Base-by-base conservation (phyloP, 2,329 filamentous ascomycete genomes). In the Stagonosporopsis chrysanthemi region DNA sequence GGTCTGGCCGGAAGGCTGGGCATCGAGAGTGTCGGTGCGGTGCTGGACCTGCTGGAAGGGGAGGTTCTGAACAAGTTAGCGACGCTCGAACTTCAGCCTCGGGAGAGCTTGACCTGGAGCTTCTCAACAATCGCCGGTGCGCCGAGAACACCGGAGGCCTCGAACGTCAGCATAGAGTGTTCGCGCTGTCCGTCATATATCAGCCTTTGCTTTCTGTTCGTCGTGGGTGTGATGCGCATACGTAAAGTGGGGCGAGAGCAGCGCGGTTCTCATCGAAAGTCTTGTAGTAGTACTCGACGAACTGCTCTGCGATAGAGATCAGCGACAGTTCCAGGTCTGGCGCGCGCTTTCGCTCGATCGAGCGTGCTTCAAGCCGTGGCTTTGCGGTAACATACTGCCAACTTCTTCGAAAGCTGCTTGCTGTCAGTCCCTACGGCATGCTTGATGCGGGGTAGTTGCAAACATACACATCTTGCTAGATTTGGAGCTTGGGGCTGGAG, bases 161-260 rank as follows among this genome's bases (percentile, higher is more conserved):
- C 92, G 73, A 97, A 98, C 47, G 94, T 97, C 79, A 98, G 84
- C 90, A 97, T 96, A 45, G 95, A 98, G 60, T 88, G 78, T 4
- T 89, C 85, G 72, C 90, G 87, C 92, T 97, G 68, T 72, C 48
- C 28, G 54, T 58, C 62, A 28, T 52, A 62, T 52, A 24, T 61
- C 47, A 52, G 55, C 58, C 36, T 43, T 24, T 15, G 38, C 41
- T 22, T 36, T 47, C 36, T 12, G 46, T 29, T 26, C 29, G 11
- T 35, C 19, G 26, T 36, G 28, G 22, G 19, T 47, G 29, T 46
- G 24, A 42, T 52, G 71, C 53, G 59, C 90, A 75, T 86, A 97
- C 94, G 83, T 97, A 98, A 81, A 97, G 91, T 61, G 80, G 73
- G 14, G 78, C 79, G 40, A 97, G 85, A 48, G 75, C 70, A 53